phyloP scores from a whole-genome alignment of 73 alveolate genomes.

The Blepharisma japonicum region DNA sequence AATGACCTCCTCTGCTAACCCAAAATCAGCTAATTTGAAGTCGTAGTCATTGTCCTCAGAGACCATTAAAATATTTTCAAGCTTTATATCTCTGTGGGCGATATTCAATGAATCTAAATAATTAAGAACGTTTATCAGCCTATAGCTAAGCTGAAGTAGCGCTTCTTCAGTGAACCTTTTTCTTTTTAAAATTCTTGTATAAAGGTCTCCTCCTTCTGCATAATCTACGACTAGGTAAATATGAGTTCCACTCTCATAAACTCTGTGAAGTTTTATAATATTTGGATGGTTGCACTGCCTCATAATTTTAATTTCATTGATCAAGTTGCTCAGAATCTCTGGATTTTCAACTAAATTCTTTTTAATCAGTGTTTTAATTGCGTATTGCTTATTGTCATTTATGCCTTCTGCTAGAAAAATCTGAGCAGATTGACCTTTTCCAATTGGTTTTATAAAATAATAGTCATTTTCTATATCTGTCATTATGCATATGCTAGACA shows the following conservation, averaged over 20 bases:
- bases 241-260: slow-evolving; percentile 38
- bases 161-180: slow-evolving; percentile 12
- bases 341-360: neutral
- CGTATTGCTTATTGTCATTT: neutral
- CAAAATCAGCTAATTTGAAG: slow-evolving; percentile 38
- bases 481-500: neutral
- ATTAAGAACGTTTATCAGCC: neutral
- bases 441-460: neutral
- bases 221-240: slow-evolving; percentile 39
- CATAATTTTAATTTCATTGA: neutral
- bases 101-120: slow-evolving; percentile 24
- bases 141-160: neutral
- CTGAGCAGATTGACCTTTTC: neutral
- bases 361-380: neutral
- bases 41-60: slow-evolving; percentile 2
- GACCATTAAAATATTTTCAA: slow-evolving; percentile 32
- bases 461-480: neutral
- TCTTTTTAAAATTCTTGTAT: neutral
- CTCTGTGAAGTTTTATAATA: slow-evolving; percentile 39
- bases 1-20: slow-evolving; percentile 25
- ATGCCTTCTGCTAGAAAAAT: neutral
- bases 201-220: slow-evolving; percentile 26
- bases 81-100: slow-evolving; percentile 43
- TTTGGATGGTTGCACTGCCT: slow-evolving; percentile 39
- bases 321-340: neutral